Conservation (phyloP, 306 rosid genomes). For the Cicer cuneatum region DNA sequence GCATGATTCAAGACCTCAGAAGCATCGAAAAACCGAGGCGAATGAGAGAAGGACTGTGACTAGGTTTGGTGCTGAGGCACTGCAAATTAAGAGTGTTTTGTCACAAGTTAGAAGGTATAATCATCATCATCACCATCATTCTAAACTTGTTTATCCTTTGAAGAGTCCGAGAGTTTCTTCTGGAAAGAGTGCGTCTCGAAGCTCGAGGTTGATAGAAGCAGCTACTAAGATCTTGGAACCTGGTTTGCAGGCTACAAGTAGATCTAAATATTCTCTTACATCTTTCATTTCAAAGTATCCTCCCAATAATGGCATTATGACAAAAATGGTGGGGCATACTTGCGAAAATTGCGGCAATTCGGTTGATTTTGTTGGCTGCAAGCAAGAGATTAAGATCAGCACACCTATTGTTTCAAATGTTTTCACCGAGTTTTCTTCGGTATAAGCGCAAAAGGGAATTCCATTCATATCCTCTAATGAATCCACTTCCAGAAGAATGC, state of each 20-base stretch:
- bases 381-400: constrained; percentile 39
- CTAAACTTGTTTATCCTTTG: constrained; percentile 58
- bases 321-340: constrained; percentile 36
- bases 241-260: constrained; percentile 64
- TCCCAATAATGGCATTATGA: constrained; percentile 32
- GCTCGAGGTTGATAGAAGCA: constrained; percentile 72
- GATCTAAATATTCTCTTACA: constrained; percentile 59
- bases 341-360: constrained; percentile 63
- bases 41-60: constrained; percentile 55
- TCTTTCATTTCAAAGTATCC: constrained; percentile 52
- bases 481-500: constrained; percentile 44
- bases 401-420: constrained; percentile 48
- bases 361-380: constrained; percentile 46
- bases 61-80: constrained; percentile 67
- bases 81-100: constrained; percentile 72
- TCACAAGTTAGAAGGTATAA: constrained; percentile 60
- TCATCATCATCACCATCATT: constrained; percentile 40
- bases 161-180: constrained; percentile 67
- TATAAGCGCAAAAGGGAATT: constrained; percentile 41
- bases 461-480: constrained; percentile 41
- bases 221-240: constrained; percentile 84
- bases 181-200: constrained; percentile 53
- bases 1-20: constrained; percentile 72
- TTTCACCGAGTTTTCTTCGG: constrained; percentile 40
- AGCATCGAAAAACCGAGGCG: constrained; percentile 63